Evolutionary conservation across 352 stramenopile species (phyloP).

Genomic region (Saprolegnia parasitica): DNA sequence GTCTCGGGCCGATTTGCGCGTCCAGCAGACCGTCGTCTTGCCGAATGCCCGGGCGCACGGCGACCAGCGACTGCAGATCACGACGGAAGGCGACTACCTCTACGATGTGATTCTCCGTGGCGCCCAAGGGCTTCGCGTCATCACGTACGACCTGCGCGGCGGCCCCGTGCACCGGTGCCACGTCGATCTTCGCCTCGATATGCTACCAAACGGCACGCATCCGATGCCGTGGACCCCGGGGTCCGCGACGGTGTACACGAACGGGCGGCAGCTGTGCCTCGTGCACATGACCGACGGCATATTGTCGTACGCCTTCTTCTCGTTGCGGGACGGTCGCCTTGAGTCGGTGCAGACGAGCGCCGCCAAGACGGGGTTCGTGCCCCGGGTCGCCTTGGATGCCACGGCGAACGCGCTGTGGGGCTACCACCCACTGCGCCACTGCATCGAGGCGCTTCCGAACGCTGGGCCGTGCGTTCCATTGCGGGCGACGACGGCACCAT

Average conservation of each 20-base stretch:
- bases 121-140: neutral
- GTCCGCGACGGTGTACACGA: slow-evolving; percentile 19
- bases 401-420: slow-evolving; percentile 10
- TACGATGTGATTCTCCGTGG: slow-evolving; percentile 9
- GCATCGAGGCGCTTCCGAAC: slow-evolving; percentile 12
- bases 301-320: neutral
- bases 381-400: slow-evolving; percentile 3
- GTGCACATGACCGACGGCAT: neutral
- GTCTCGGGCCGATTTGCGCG: neutral
- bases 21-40: neutral
- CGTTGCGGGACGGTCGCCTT: neutral
- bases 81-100: slow-evolving; percentile 25
- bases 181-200: neutral
- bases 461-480: neutral
- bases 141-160: neutral
- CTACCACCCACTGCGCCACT: neutral
- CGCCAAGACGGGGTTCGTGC: neutral
- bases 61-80: neutral
- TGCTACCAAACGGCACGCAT: neutral
- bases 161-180: neutral
- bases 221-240: neutral
- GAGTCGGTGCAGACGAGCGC: neutral
- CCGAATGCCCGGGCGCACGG: neutral
- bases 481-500: neutral
- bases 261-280: slow-evolving; percentile 5